Evolutionary conservation across 441 rosid genomes (phyloP), one percentile per base, ranked within the genome.

Genomic region (Francoa sonchifolia): DNA sequence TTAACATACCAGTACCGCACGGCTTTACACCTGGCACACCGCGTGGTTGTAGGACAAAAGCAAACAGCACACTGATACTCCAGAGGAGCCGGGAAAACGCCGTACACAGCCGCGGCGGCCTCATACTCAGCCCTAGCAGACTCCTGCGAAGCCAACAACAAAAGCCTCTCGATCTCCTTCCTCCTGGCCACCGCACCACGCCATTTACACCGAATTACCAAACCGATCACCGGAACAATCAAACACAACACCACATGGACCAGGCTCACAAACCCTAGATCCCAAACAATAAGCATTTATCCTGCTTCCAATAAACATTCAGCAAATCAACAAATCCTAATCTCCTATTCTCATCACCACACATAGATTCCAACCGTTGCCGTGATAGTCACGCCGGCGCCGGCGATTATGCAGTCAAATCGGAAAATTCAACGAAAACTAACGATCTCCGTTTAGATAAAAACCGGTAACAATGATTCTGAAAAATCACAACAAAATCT

Each of bases 201-300:
- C 98, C 96, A 85, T 64, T 82, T 72, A 1, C 80, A 71, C 37
- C 92, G 69, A 58, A 79, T 33, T 33, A 69, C 15, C 30, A 73
- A 4, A 39, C 44, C 68, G 60, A 69, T 30, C 28, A 66, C 48
- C 29, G 82, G 84, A 11, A 74, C 6, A 27, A 68, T 43, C 18
- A 74, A 8, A 23, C 63, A n/a, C n/a, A n/a, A 70, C 52, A 57
- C 58, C 44, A 64, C 67, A 63, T 85, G 81, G 69, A 69, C 68
- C 55, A 79, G 76, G 71, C 73, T 68, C 50, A 77, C 65, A 66
- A 79, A 63, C 87, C 89, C 89, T 71, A 82, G 79, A 85, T 82
- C 82, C 82, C 59, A 66, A 19, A 50, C 42, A 42, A 77, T 62
- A 59, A 51, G 82, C 98, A 89, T 89, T 71, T 89, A 81, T 63